Evolutionary conservation across 2,329 filamentous ascomycete genomes (phyloP).

Genomic region (Aspergillus latus): DNA sequence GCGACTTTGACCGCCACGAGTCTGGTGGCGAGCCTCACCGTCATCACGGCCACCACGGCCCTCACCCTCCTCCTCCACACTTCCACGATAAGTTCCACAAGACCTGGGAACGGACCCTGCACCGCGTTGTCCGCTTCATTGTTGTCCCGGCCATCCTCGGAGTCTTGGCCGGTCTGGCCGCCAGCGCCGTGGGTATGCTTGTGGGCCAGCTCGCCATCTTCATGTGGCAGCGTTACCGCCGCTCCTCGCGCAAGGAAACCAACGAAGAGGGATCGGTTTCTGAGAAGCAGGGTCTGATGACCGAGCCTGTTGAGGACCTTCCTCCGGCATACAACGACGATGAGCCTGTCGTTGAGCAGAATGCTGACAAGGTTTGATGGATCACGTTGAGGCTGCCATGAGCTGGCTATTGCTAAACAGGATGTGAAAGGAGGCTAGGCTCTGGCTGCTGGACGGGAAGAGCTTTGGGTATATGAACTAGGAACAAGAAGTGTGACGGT

Average conservation of each 20-base stretch:
- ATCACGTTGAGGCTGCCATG: neutral
- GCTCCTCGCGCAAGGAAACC: constrained; percentile 28
- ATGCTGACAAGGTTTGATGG: constrained; percentile 34
- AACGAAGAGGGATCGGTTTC: constrained; percentile 38
- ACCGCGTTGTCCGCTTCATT: constrained; percentile 44
- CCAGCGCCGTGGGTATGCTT: constrained; percentile 49
- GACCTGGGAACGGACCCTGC: constrained; percentile 41
- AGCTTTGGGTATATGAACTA: constrained; percentile 7
- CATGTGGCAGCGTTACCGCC: constrained; percentile 45
- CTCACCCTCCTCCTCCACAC: constrained; percentile 21
- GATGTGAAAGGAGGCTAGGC: neutral
- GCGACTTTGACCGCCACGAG: constrained; percentile 7
- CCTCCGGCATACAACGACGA: constrained; percentile 42
- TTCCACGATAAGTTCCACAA: constrained; percentile 34
- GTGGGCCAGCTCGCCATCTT: constrained; percentile 48
- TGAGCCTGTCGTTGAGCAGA: constrained; percentile 24
- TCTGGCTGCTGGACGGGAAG: constrained; percentile 10
- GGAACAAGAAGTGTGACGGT: neutral
- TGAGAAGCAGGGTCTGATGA: constrained; percentile 47
- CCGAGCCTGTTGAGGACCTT: constrained; percentile 31
- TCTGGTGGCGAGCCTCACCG: constrained; percentile 14
- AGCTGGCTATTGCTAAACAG: neutral
- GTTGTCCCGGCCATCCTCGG: constrained; percentile 49
- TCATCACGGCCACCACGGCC: constrained; percentile 7
- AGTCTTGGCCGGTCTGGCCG: constrained; percentile 46